phyloP scores from a whole-genome alignment of 2,329 filamentous ascomycete genomes.

The Penicillium polonicum region DNA sequence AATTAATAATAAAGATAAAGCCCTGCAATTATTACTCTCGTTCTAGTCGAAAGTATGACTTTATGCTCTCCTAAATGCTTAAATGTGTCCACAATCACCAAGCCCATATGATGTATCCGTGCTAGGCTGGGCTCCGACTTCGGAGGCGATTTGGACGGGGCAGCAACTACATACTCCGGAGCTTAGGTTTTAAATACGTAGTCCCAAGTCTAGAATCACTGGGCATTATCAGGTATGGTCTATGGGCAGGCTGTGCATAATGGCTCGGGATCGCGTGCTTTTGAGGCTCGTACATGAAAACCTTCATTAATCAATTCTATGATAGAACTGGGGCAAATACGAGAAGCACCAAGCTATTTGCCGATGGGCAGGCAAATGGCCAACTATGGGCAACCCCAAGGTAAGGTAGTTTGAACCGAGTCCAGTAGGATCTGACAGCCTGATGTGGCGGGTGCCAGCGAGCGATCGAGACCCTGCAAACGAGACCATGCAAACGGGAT shows the following conservation, averaged over 20 bases:
- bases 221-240: not conserved
- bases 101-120: not conserved
- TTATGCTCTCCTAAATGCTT: not conserved
- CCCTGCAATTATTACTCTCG: not conserved
- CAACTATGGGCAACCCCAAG: constrained; percentile 7
- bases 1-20: not conserved
- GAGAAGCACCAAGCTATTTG: not conserved
- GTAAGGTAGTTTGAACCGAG: constrained; percentile 1
- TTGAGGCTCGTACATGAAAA: constrained; percentile 1
- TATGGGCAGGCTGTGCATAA: not conserved
- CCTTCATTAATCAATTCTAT: not conserved
- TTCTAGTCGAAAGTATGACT: not conserved
- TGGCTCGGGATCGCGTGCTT: not conserved
- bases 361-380: constrained; percentile 16
- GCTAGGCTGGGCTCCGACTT: constrained; percentile 2
- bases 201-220: not conserved
- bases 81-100: not conserved
- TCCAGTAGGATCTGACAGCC: constrained; percentile 11
- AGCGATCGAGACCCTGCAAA: constrained; percentile 13
- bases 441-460: constrained; percentile 14
- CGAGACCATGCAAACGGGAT: not conserved
- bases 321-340: not conserved
- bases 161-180: not conserved
- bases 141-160: constrained; percentile 5
- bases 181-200: constrained; percentile 1